Evolutionary conservation across 2,329 filamentous ascomycete species (phyloP), one percentile per base, ranked within the genome.

Genomic region (Talaromyces sp.): DNA sequence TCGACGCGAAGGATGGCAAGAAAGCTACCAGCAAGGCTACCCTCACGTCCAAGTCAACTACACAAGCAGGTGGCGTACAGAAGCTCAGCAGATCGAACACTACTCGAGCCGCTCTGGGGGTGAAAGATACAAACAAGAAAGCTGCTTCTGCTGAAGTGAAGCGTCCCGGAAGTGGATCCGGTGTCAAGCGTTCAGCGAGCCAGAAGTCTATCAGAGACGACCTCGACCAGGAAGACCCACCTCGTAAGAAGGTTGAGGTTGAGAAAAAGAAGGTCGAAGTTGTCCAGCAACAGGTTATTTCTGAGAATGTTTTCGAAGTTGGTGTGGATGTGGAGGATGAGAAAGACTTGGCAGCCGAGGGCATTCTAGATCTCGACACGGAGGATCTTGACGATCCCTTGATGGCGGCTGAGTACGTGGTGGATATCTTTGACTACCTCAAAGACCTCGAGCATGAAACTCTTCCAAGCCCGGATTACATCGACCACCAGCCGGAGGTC

Each of bases 371-470:
- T 69, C 83, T 97, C 33, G 95, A 98, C 73, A 83, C 82, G 57
- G 95, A 98, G 76, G 95, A 99, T 71, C 75, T 90, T 58, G 92
- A 96, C 68, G 95, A 99, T 73, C 96, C 96, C 28, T 83, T 97
- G 70, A 98, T 99, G 95, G 95, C 96, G 67, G 92, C 95, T 58
- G 95, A 98, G 76, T 99, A 99, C 72, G 93, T 96, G 57, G 89
- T 89, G 64, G 95, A 99, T 74, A 98, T 99, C 73, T 98, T 98
- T 73, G 92, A 97, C 69, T 98, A 99, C 77, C 85, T 98, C 67
- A 88, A 87, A 71, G 88, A 96, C 70, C 85, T 98, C 25, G 95
- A 99, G 79, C 82, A 88, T 67, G 79, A 83, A 75, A 92, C 82
- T 77, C 87, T 93, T 73, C 92, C 93, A 69, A 97, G 98, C 79